These are phyloP conservation scores for Corymbia citriodora DNA, from an alignment of 441 rosid genomes.

Conservation along the genomic window DNA sequence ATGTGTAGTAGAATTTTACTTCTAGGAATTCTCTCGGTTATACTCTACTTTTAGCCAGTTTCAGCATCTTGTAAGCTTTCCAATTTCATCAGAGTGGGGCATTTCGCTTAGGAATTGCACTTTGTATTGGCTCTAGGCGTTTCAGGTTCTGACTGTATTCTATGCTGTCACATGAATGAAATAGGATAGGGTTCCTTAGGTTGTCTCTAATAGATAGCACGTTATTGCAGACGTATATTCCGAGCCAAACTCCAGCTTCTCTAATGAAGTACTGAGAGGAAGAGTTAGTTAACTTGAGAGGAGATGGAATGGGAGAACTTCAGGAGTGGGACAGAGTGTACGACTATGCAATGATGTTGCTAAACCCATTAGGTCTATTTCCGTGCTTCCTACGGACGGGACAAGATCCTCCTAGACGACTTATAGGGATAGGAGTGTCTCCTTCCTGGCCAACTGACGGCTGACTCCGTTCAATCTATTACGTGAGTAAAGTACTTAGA, in stretches of 20 bases:
- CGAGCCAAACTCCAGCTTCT: slow-evolving; percentile 48
- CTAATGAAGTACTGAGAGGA: slow-evolving; percentile 51
- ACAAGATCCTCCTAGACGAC: no score
- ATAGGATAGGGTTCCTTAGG: not conserved
- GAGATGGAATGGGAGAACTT: slow-evolving; percentile 48
- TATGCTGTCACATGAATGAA: not conserved
- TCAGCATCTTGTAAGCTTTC: not conserved
- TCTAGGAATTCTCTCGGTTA: not conserved
- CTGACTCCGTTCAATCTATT: no score
- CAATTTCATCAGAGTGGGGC: not conserved
- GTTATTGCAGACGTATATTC: slow-evolving; percentile 54
- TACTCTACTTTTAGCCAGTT: not conserved
- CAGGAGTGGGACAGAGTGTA: slow-evolving; percentile 64
- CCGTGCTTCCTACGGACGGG: no score
- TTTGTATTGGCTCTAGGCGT: not conserved
- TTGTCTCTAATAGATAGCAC: not conserved
- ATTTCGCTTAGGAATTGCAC: not conserved
- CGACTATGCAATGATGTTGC: no score
- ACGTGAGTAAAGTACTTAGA: no score
- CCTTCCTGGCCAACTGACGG: no score
- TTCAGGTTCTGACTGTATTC: not conserved
- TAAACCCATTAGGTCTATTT: no score
- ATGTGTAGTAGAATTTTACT: not conserved
- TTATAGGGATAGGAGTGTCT: no score
- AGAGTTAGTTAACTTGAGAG: slow-evolving; percentile 57